Percentiles rank a stretch among this genome's conserved stretches.
These are phyloP conservation scores for Calocybe gambosa DNA, from an alignment of 1,284 basidiomycete genomes.

Conservation along the genomic window DNA sequence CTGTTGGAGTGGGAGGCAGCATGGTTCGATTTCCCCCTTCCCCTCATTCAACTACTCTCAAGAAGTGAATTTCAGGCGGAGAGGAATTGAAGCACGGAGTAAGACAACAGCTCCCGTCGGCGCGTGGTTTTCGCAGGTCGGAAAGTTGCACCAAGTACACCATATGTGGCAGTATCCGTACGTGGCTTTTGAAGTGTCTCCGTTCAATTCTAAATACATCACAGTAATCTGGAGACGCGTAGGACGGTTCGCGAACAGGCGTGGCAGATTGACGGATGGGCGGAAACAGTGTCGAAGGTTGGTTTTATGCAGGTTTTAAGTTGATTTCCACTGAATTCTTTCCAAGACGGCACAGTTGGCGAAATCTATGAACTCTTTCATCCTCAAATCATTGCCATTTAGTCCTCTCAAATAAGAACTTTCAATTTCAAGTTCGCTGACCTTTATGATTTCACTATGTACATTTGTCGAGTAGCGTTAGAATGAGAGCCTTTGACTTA, in stretches of 20 bases:
- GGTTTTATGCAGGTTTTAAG: slow-evolving; percentile 13
- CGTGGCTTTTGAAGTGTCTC: slow-evolving; percentile 25
- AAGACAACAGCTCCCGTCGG: slow-evolving; percentile 84
- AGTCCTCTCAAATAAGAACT: slow-evolving; percentile 65
- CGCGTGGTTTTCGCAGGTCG: slow-evolving; percentile 92
- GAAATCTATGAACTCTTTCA: slow-evolving; percentile 72
- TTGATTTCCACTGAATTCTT: slow-evolving; percentile 7
- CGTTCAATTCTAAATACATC: slow-evolving; percentile 3
- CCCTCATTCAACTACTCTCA: slow-evolving; percentile 8
- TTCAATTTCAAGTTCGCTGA: too few species aligned
- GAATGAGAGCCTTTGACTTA: too few species aligned
- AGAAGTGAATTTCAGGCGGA: slow-evolving; percentile 47
- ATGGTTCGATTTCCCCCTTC: slow-evolving; percentile 50
- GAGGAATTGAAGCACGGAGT: slow-evolving; percentile 82
- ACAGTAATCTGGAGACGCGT: slow-evolving; percentile 71
- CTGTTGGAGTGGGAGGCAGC: slow-evolving; percentile 90
- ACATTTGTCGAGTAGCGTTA: too few species aligned
- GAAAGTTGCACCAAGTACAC: slow-evolving; percentile 84
- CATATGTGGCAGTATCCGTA: slow-evolving; percentile 94
- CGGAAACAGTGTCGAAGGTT: slow-evolving; percentile 89
- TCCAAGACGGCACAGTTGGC: slow-evolving; percentile 72
- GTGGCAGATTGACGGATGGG: slow-evolving; percentile 92
- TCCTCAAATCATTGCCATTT: slow-evolving; percentile 69
- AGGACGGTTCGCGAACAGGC: slow-evolving; percentile 83
- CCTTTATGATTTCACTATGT: too few species aligned